Evolutionary conservation across 129 eudicot genomes (phyloP), one percentile per base, ranked within the genome.

Genomic region (Logfia minima): DNA sequence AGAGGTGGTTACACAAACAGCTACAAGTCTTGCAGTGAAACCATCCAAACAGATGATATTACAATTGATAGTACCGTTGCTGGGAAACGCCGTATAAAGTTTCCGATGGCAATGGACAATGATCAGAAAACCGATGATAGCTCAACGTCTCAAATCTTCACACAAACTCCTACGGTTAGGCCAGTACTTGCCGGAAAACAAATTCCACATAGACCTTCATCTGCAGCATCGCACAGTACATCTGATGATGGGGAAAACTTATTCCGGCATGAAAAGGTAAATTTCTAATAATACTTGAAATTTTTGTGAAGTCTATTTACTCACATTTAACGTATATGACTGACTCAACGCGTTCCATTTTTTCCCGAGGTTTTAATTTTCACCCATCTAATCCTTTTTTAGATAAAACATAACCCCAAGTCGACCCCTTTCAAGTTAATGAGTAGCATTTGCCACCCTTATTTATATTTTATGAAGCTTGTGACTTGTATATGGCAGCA

Each of bases 71-170:
- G 96, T 86, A 81, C 88, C 14, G 79, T 88, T 43, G 92, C 96
- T 6, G 90, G 93, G 16, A 92, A 92, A 79, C 81, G 90, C 41
- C 89, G 88, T 13, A 79, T 89, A 56, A 86, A 82, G 81, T 76
- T 91, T 77, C 92, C 53, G 16, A 48, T 84, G 65, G 71, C 96
- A 34, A 81, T 89, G 86, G 99, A 95, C 53, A 85, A 80, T 70
- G 97, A 92, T 66, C 92, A 81, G 34, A 91, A 86, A 80, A 95
- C 96, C 3, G 99, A 89, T 62, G 99, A 88, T 79, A 95, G 97
- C 67, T 91, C 97, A 22, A 87, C 97, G 22, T 87, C 97, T 11
- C 94, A 86, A 65, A 78, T 81, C 51, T 72, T 85, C 41, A 75
- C 80, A 3, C 87, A 84, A 68, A 88, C 81, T 68, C 92, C 94